These are phyloP conservation scores for Acer saccharum DNA, from an alignment of 345 rosid genomes.

Conservation along the genomic window DNA sequence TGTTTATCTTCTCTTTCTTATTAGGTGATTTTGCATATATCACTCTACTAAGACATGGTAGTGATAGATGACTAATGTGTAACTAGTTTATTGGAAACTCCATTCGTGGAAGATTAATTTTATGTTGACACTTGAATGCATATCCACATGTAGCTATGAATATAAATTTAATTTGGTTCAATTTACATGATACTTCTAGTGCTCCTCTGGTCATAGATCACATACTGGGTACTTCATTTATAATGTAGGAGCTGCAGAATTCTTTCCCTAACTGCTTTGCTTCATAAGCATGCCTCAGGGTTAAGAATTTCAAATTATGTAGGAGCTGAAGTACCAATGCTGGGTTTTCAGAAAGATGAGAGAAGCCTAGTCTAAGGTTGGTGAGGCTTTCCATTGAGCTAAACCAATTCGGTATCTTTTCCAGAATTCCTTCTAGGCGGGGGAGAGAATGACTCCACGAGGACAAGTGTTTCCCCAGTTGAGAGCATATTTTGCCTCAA, in stretches of 20 bases:
- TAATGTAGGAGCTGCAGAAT: constrained; percentile 26
- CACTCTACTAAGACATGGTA: background rate
- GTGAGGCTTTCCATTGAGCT: constrained; percentile 31
- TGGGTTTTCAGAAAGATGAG: constrained; percentile 41
- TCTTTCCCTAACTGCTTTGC: constrained; percentile 37
- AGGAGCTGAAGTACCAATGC: constrained; percentile 32
- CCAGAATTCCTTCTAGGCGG: constrained; percentile 37
- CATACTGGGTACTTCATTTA: background rate
- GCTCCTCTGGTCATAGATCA: background rate
- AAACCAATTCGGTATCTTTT: constrained; percentile 37
- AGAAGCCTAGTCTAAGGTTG: constrained; percentile 35
- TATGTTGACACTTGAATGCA: background rate
- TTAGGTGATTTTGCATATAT: background rate
- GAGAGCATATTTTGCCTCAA: constrained; percentile 22
- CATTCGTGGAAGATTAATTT: background rate
- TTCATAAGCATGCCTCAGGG: constrained; percentile 37
- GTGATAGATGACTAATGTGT: background rate
- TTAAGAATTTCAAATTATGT: constrained; percentile 36
- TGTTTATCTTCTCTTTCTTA: background rate
- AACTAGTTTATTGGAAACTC: background rate
- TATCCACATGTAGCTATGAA: background rate
- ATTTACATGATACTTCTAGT: background rate
- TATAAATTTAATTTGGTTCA: background rate
- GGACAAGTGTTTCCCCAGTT: constrained; percentile 19
- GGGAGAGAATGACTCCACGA: constrained; percentile 34